Conservation (phyloP, 192 early-diverging fungal species). For the Entomortierella chlamydospora region DNA sequence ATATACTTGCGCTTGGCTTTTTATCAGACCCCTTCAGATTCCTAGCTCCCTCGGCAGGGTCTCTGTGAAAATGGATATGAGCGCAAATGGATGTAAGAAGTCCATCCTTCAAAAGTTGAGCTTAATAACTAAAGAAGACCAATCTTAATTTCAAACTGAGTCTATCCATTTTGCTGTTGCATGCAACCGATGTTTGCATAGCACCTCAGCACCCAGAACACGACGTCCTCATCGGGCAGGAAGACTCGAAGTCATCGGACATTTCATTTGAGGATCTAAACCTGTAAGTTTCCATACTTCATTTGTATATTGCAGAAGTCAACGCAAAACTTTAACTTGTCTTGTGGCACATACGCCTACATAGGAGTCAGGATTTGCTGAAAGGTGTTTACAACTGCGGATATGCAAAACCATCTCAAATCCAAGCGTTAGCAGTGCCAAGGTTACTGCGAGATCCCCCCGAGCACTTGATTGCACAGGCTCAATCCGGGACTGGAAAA, state of each 20-base stretch:
- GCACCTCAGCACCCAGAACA: neutral
- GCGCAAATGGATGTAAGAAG: too few species aligned
- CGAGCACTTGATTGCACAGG: constrained; percentile 61
- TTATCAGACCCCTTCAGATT: too few species aligned
- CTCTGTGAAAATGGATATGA: neutral
- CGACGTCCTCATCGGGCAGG: constrained; percentile 51
- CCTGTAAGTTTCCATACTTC: constrained; percentile 54
- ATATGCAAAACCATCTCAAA: constrained; percentile 91
- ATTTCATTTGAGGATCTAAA: constrained; percentile 80
- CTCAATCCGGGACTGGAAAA: constrained; percentile 57
- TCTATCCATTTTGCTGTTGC: too few species aligned
- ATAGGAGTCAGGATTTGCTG: constrained; percentile 70
- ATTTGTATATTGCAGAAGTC: too few species aligned
- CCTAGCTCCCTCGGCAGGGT: too few species aligned
- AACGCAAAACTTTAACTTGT: too few species aligned
- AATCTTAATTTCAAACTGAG: too few species aligned
- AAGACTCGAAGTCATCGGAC: constrained; percentile 76
- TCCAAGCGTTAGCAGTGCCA: constrained; percentile 93
- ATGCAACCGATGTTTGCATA: neutral
- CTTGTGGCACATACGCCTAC: neutral
- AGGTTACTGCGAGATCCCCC: constrained; percentile 86
- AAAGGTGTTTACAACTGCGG: constrained; percentile 92
- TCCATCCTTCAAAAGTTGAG: too few species aligned
- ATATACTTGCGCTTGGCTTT: too few species aligned
- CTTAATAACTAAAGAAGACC: too few species aligned